Base-by-base conservation (phyloP, 75 land plant species). In the Cupressus sempervirens region DNA sequence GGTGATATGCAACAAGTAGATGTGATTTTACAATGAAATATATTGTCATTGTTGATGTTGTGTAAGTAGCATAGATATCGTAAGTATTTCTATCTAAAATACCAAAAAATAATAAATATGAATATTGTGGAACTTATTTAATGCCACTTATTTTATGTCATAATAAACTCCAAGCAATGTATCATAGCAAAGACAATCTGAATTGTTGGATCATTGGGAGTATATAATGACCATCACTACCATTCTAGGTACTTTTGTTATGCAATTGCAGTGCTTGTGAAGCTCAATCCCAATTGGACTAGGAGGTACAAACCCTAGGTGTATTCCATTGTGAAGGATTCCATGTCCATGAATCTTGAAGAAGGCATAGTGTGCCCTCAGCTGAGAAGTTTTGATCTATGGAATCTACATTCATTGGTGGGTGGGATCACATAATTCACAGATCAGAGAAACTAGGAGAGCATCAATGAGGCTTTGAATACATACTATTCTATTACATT, bases 361-460 rank as follows among this genome's bases (percentile, higher is more conserved):
- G 43, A 67, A 35, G 32, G 81, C 1, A 76, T 92, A 8, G 79
- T 40, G 38, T 96, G 91, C 77, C 88, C 99, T 2, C 85, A 93
- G 36, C 82, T 96, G 85, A 89, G 99, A 75, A 87, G 91, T 83
- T 98, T 98, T 58, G 99, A 98, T 76, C 58, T 89, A 52, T 98
- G 93, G 91, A 90, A 93, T 86, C 73, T 98, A 85, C 98, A 98
- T 83, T 98, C 99, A n/a, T 98, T 98, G 99, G 98, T 97, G 38
- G 92, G 95, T 7, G 98, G 99, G 36, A 62, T 96, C 67, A 93
- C 93, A 3, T 96, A 96, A 72, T 98, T 96, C 67, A 92, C 90
- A 12, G 99, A 98, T 84, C 98, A 98, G 7, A 81, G 98, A 82
- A 96, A 98, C 86, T 97, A 98, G 82, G 98, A 98, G 93, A 96